phyloP scores from a whole-genome alignment of 192 early-diverging fungal genomes.

The Coemansia sp. region DNA sequence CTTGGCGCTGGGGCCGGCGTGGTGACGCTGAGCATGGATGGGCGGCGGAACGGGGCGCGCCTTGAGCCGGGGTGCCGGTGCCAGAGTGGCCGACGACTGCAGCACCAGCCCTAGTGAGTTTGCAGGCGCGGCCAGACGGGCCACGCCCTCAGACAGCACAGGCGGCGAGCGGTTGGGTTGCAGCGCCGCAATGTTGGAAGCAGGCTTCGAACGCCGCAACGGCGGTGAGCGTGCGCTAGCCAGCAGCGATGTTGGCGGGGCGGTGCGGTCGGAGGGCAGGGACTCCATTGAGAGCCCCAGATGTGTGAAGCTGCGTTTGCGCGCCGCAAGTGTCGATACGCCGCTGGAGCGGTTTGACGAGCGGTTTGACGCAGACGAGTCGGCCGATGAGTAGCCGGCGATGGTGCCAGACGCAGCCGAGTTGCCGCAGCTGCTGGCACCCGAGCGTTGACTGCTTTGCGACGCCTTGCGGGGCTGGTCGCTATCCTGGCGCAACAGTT shows the following conservation, averaged over 20 bases:
- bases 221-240: constrained; percentile 16
- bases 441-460: constrained; percentile 43
- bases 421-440: constrained; percentile 15
- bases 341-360: constrained; percentile 23
- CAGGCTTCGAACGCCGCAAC: constrained; percentile 42
- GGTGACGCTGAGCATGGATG: constrained; percentile 50
- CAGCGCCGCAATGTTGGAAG: constrained; percentile 24
- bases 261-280: constrained; percentile 11
- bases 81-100: constrained; percentile 21
- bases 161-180: constrained; percentile 25
- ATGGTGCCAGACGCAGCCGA: constrained; percentile 19
- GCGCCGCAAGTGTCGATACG: constrained; percentile 41
- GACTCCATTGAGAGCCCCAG: constrained; percentile 53
- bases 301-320: constrained; percentile 55
- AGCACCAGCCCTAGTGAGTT: constrained; percentile 52
- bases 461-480: constrained; percentile 42
- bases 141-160: constrained; percentile 20
- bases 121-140: constrained; percentile 35
- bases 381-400: constrained; percentile 16
- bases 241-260: constrained; percentile 8
- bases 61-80: constrained; percentile 12
- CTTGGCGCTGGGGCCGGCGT: constrained; percentile 24
- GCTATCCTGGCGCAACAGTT: constrained; percentile 2
- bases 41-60: constrained; percentile 27
- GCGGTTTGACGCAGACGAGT: constrained; percentile 18